These are phyloP conservation scores for Chamaecrista fasciculata DNA, from an alignment of 306 rosid species.

Conservation along the genomic window DNA sequence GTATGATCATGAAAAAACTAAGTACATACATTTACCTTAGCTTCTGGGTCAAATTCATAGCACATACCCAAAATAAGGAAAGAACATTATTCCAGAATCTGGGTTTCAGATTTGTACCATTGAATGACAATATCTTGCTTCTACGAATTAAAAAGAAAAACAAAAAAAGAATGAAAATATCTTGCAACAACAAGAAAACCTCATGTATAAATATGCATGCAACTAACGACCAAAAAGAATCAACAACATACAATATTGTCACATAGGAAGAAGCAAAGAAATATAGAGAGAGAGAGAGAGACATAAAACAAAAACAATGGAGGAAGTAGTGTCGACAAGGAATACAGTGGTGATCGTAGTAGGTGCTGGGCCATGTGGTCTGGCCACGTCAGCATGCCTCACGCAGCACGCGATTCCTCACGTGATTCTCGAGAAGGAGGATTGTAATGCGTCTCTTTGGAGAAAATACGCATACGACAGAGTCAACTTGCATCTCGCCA, in stretches of 20 bases:
- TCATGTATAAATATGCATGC: too few relatives aligned
- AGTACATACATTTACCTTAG: too few relatives aligned
- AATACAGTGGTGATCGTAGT: constrained; percentile 15
- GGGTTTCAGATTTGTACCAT: background rate
- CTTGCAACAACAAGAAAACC: too few relatives aligned
- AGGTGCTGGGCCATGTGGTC: constrained; percentile 55
- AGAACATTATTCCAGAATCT: background rate
- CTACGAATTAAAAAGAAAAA: too few relatives aligned
- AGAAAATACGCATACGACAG: constrained; percentile 49
- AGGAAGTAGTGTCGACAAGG: constrained; percentile 8
- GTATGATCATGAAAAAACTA: too few relatives aligned
- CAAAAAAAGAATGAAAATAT: too few relatives aligned
- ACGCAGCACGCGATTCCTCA: constrained; percentile 30
- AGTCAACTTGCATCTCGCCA: constrained; percentile 42
- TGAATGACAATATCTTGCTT: background rate
- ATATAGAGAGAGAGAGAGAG: too few relatives aligned
- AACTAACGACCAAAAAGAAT: too few relatives aligned
- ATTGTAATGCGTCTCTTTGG: constrained; percentile 54
- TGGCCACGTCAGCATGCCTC: constrained; percentile 45
- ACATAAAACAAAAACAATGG: constrained; percentile 15
- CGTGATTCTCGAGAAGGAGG: constrained; percentile 46
- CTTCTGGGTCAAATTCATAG: background rate
- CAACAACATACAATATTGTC: too few relatives aligned
- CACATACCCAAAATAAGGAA: background rate
- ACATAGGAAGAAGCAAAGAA: too few relatives aligned